These are phyloP conservation scores for Talaromyces rugulosus DNA, from an alignment of 2,329 filamentous ascomycete genomes.

Conservation along the genomic window DNA sequence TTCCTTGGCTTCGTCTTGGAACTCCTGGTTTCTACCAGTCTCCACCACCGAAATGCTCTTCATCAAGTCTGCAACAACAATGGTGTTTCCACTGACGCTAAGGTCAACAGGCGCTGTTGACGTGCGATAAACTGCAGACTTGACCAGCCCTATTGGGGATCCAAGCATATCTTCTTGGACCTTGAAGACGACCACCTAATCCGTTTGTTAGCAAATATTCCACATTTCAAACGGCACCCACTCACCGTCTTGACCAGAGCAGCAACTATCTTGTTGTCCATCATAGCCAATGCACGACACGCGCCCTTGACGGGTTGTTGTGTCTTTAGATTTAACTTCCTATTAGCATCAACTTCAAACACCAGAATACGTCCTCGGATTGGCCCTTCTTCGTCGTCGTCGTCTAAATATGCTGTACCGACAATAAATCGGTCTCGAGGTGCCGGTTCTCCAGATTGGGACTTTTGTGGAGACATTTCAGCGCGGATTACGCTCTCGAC, in stretches of 20 bases:
- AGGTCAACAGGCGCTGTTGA: conserved; percentile 81
- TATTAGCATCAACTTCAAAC: conserved; percentile 69
- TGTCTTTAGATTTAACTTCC: conserved; percentile 67
- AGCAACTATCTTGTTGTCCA: conserved; percentile 75
- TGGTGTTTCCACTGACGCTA: conserved; percentile 66
- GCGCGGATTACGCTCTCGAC: conserved; percentile 80
- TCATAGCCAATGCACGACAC: conserved; percentile 71
- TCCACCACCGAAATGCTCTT: conserved; percentile 81
- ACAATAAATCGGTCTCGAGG: conserved; percentile 75
- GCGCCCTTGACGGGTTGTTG: conserved; percentile 70
- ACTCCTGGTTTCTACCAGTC: conserved; percentile 43
- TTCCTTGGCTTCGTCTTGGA: conserved; percentile 46
- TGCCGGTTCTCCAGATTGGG: conserved; percentile 49
- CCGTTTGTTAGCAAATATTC: conserved; percentile 15
- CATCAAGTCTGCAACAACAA: conserved; percentile 89
- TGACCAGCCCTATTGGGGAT: conserved; percentile 54
- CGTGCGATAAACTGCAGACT: conserved; percentile 71
- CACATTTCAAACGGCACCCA: conserved; percentile 3
- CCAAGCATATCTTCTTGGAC: conserved; percentile 35
- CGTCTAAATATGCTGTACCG: conserved; percentile 73
- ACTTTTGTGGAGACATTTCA: conserved; percentile 60
- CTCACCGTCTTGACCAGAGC: conserved; percentile 82
- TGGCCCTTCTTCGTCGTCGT: conserved; percentile 54
- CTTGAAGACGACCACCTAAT: conserved; percentile 56
- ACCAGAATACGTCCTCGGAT: conserved; percentile 76